Evolutionary conservation across 495 filamentous ascomycete species (phyloP).

Genomic region (Cercophora newfieldiana): DNA sequence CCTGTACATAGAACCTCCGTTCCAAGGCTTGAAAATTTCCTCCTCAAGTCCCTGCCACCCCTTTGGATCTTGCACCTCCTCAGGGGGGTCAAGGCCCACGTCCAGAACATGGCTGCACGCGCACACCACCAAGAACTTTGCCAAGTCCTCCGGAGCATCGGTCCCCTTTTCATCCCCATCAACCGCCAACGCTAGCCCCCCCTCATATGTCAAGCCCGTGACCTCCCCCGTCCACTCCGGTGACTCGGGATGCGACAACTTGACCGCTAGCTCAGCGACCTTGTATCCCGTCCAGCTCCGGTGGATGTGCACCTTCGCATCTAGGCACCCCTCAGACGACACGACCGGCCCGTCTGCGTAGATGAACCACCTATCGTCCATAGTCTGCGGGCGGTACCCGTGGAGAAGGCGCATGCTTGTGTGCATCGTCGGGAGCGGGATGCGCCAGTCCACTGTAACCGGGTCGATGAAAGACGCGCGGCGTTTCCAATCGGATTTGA

Average conservation of each 20-base stretch:
- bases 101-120: background rate
- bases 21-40: too few species aligned
- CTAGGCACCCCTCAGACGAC: background rate
- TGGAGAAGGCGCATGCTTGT: background rate
- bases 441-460: background rate
- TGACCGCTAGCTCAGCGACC: background rate
- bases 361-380: slow-evolving; percentile 4
- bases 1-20: too few species aligned
- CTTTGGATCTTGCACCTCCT: background rate
- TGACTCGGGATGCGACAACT: background rate
- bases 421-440: background rate
- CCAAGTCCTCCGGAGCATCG: background rate
- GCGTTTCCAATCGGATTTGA: background rate
- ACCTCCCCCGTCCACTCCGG: background rate
- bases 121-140: background rate
- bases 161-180: background rate
- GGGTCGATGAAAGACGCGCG: background rate
- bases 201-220: background rate
- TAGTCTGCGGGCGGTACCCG: background rate
- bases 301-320: background rate
- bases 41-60: background rate
- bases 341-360: background rate
- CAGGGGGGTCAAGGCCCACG: background rate
- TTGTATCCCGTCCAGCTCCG: slow-evolving; percentile 2
- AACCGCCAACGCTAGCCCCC: background rate